phyloP scores from a whole-genome alignment of 495 filamentous ascomycete species.

The Podospora didyma region DNA sequence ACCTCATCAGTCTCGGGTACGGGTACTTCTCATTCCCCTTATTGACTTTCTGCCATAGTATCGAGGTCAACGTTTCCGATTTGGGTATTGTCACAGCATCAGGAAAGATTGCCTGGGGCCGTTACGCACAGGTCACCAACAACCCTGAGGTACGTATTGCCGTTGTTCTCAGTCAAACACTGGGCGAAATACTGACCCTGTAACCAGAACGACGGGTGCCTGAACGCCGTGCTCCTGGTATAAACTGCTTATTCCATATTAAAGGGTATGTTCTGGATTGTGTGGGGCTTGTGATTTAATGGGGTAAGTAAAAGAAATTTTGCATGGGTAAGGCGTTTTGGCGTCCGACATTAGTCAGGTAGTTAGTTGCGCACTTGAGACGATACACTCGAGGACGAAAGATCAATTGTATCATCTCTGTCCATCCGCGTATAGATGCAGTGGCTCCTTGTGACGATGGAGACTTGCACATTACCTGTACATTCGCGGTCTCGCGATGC shows the following conservation, averaged over 20 bases:
- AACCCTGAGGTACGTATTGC: conserved; percentile 55
- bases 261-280: not conserved
- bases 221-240: conserved; percentile 42
- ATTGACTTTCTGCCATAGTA: conserved; percentile 17
- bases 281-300: not conserved
- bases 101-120: conserved; percentile 84
- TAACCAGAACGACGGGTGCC: conserved; percentile 37
- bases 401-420: not conserved
- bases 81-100: conserved; percentile 87
- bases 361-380: not conserved
- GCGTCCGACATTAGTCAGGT: conserved; percentile 10
- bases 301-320: not conserved
- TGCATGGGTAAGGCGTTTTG: conserved; percentile 25
- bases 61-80: conserved; percentile 95
- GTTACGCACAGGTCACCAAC: conserved; percentile 70
- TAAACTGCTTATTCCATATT: conserved; percentile 12
- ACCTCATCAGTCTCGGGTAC: too few species aligned
- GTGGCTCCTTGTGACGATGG: too few species aligned
- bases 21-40: too few species aligned
- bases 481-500: too few species aligned
- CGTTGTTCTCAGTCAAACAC: not conserved
- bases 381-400: not conserved
- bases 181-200: not conserved
- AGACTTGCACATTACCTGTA: too few species aligned
- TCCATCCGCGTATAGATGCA: too few species aligned